Conservation (phyloP, 2,329 filamentous ascomycete genomes). For the Aureobasidium pullulans region DNA sequence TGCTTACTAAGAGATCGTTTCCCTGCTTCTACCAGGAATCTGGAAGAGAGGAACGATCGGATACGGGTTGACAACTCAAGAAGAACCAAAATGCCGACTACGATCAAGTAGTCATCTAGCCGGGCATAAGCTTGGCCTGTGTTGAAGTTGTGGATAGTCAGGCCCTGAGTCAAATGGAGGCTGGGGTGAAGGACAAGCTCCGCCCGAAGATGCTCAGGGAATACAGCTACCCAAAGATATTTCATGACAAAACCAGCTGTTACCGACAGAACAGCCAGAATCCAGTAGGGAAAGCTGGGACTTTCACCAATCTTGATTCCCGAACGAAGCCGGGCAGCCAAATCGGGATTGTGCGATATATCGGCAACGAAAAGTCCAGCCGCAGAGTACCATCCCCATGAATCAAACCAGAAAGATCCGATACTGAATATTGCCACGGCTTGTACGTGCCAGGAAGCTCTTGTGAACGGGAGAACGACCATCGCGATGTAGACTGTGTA, state of each 20-base stretch:
- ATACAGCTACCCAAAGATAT: slow-evolving; percentile 20
- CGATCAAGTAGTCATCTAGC: slow-evolving; percentile 25
- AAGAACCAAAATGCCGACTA: slow-evolving; percentile 21
- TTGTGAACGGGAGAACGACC: slow-evolving; percentile 39
- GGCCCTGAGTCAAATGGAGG: slow-evolving; percentile 20
- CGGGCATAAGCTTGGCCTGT: slow-evolving; percentile 21
- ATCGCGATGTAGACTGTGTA: slow-evolving; percentile 44
- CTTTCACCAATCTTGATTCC: slow-evolving; percentile 20
- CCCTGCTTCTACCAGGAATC: slow-evolving; percentile 20
- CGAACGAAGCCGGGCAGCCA: slow-evolving; percentile 18
- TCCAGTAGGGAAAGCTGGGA: slow-evolving; percentile 19
- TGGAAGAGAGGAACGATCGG: slow-evolving; percentile 20
- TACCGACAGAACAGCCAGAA: slow-evolving; percentile 13
- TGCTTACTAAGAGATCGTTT: slow-evolving; percentile 25
- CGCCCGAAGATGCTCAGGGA: slow-evolving; percentile 21
- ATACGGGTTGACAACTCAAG: slow-evolving; percentile 18
- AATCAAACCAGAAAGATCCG: slow-evolving; percentile 25
- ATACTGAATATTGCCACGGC: slow-evolving; percentile 22
- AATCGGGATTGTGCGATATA: slow-evolving; percentile 17
- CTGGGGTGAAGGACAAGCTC: slow-evolving; percentile 23
- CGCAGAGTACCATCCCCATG: slow-evolving; percentile 26
- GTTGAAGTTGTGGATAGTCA: slow-evolving; percentile 15
- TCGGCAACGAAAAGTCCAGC: slow-evolving; percentile 24
- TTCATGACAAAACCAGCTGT: slow-evolving; percentile 22
- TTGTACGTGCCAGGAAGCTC: slow-evolving; percentile 35